These are phyloP conservation scores for Colletotrichum musae DNA, from an alignment of 2,329 filamentous ascomycete species.

Conservation along the genomic window DNA sequence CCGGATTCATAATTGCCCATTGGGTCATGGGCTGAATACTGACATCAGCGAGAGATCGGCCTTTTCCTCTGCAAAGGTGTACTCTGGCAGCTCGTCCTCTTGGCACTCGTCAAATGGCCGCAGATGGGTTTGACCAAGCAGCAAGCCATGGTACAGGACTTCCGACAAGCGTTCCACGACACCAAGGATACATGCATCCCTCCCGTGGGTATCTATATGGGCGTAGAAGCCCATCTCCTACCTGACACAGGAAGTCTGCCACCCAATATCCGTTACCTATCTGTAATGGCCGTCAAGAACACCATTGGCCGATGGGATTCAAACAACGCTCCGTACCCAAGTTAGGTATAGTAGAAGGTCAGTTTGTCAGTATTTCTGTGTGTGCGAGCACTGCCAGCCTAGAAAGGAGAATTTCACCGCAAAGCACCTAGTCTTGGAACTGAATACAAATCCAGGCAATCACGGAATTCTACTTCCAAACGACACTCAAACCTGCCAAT, in stretches of 20 bases:
- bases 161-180: constrained; percentile 51
- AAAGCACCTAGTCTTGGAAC: too few species aligned
- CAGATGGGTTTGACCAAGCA: constrained; percentile 51
- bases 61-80: constrained; percentile 52
- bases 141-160: constrained; percentile 52
- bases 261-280: neutral
- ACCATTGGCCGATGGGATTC: neutral
- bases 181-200: constrained; percentile 50
- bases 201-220: constrained; percentile 56
- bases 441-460: too few species aligned
- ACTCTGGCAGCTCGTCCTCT: constrained; percentile 51
- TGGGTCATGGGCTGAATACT: constrained; percentile 55
- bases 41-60: constrained; percentile 54
- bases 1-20: constrained; percentile 50
- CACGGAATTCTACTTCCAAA: too few species aligned
- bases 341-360: too few species aligned
- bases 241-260: neutral
- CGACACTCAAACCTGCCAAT: too few species aligned
- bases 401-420: too few species aligned
- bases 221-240: constrained; percentile 52
- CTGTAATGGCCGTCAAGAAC: neutral
- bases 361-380: too few species aligned
- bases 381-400: too few species aligned
- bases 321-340: too few species aligned
- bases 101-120: constrained; percentile 50